Evolutionary conservation across 140 eudicot species (phyloP).

Genomic region (Anethum foeniculum): DNA sequence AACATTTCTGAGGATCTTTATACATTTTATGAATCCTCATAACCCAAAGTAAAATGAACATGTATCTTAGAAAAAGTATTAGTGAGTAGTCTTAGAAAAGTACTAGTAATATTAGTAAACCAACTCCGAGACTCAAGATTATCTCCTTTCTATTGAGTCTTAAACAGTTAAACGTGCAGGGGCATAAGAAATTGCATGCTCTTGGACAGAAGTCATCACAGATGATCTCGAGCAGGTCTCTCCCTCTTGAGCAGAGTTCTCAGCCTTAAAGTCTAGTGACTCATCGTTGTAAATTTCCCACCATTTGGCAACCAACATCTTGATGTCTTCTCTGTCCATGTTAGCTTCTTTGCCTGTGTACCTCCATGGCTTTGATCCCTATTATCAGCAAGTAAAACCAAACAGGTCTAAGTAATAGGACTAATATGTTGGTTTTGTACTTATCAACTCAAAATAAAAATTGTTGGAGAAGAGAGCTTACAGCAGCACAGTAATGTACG

Average conservation of each 20-base stretch:
- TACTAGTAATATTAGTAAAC: not conserved
- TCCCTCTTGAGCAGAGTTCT: slow-evolving; percentile 18
- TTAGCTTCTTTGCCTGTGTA: slow-evolving; percentile 27
- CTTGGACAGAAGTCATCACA: slow-evolving; percentile 16
- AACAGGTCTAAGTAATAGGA: not conserved
- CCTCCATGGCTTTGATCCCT: slow-evolving; percentile 34
- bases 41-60: not conserved
- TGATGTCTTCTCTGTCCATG: slow-evolving; percentile 32
- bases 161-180: slow-evolving; percentile 24
- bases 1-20: not conserved
- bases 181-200: slow-evolving; percentile 19
- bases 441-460: not conserved
- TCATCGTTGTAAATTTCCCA: slow-evolving; percentile 30
- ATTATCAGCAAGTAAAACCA: not conserved
- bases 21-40: slow-evolving; percentile 7
- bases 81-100: not conserved
- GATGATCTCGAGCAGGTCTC: slow-evolving; percentile 20
- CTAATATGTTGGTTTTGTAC: not conserved
- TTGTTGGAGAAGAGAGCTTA: slow-evolving; percentile 3
- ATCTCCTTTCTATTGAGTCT: slow-evolving; percentile 4
- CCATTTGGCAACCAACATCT: slow-evolving; percentile 23
- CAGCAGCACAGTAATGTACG: slow-evolving; percentile 29
- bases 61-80: not conserved
- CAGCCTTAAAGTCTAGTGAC: slow-evolving; percentile 22
- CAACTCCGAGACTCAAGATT: slow-evolving; percentile 3